Percentiles rank a stretch among this genome's conserved stretches.
Evolutionary conservation across 1,139 yeast species (phyloP).

Genomic region (Candida pseudoviswanathii): DNA sequence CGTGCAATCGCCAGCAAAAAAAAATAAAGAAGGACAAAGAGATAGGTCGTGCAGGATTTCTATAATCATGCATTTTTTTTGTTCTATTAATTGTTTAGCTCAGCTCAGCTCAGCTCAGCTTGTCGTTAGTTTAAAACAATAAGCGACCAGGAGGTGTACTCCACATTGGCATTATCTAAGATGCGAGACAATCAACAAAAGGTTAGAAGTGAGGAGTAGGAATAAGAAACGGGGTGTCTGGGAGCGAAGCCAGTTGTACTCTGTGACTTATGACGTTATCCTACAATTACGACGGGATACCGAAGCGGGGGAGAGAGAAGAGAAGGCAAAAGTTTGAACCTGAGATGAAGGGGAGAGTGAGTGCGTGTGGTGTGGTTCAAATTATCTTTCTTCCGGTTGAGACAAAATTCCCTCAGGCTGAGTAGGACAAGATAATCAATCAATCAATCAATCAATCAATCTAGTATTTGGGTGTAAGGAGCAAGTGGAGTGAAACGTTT

Average conservation of each 20-base stretch:
- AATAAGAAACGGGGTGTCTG: background rate
- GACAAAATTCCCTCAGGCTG: too few species aligned
- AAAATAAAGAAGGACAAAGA: background rate
- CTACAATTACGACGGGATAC: background rate
- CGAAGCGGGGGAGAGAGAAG: too few species aligned
- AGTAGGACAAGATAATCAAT: too few species aligned
- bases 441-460: too few species aligned
- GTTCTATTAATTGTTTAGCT: background rate
- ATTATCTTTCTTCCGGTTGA: too few species aligned
- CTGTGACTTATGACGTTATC: background rate
- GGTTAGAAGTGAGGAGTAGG: background rate
- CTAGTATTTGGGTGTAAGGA: too few species aligned
- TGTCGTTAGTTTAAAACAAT: too few species aligned
- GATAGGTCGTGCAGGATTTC: background rate
- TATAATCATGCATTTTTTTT: constrained; percentile 3
- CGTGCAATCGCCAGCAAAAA: background rate
- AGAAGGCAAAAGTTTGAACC: too few species aligned
- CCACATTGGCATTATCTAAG: background rate
- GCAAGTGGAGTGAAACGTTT: too few species aligned
- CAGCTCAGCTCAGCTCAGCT: too few species aligned
- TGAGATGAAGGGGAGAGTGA: too few species aligned
- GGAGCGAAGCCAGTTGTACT: background rate
- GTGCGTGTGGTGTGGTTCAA: too few species aligned
- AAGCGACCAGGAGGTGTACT: background rate
- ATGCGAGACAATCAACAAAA: background rate